A percentile compares a stretch with the other conserved stretches of the same genome.
Evolutionary conservation across 345 rosid genomes (phyloP).

Genomic region (Hevea brasiliensis): DNA sequence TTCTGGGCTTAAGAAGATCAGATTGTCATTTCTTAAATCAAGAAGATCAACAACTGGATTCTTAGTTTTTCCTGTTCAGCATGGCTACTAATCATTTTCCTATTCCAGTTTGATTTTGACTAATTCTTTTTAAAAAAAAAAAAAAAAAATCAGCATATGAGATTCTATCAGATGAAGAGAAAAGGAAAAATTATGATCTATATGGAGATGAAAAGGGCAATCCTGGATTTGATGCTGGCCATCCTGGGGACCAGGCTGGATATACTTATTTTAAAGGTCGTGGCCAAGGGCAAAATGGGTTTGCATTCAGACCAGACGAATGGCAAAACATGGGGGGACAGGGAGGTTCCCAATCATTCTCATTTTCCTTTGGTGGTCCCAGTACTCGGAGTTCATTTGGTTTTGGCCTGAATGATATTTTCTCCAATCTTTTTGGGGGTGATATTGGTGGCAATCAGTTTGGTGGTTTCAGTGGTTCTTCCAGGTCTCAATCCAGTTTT

Average conservation of each 20-base stretch:
- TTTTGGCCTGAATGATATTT: conserved; percentile 65
- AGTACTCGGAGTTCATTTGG: conserved; percentile 54
- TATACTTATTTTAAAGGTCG: conserved; percentile 51
- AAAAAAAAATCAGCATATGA: conserved; percentile 94
- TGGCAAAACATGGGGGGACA: conserved; percentile 75
- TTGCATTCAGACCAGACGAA: conserved; percentile 60
- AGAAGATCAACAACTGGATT: neutral
- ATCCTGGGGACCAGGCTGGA: conserved; percentile 59
- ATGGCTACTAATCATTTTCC: neutral
- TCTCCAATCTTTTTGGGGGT: conserved; percentile 60
- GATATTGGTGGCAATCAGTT: conserved; percentile 35
- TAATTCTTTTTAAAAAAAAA: conserved; percentile 20
- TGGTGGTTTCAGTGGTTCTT: conserved; percentile 64
- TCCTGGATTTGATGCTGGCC: conserved; percentile 76
- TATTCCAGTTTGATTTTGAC: conserved; percentile 9
- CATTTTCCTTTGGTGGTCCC: conserved; percentile 74
- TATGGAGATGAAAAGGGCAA: conserved; percentile 88
- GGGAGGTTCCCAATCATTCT: conserved; percentile 61
- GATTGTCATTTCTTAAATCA: neutral
- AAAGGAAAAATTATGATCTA: conserved; percentile 80
- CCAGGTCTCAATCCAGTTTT: conserved; percentile 35
- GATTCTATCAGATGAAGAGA: conserved; percentile 82
- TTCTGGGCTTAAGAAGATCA: neutral
- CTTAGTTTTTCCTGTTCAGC: neutral
- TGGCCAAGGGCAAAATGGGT: conserved; percentile 59